These are phyloP conservation scores for Lactarius trivialis DNA, from an alignment of 768 basidiomycete genomes.

Conservation along the genomic window DNA sequence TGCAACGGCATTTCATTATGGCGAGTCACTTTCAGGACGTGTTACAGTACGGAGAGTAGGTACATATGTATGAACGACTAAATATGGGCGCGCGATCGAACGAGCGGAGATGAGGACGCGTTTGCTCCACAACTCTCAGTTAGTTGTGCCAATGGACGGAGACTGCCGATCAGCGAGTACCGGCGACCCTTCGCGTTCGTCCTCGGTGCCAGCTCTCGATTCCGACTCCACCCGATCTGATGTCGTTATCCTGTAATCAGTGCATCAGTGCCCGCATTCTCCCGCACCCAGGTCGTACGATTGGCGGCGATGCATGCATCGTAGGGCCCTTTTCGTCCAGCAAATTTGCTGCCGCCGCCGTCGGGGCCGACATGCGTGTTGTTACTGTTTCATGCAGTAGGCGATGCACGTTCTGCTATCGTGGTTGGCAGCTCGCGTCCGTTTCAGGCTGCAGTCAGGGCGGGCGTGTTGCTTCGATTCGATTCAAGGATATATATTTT, in stretches of 20 bases:
- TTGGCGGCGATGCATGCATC: not conserved
- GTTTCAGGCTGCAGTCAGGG: not conserved
- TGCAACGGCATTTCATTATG: not conserved
- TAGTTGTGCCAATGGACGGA: not conserved
- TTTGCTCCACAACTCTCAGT: not conserved
- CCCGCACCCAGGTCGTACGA: not conserved
- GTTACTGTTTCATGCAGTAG: not conserved
- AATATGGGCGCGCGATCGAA: not conserved
- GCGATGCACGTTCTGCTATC: not conserved
- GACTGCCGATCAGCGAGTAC: not conserved
- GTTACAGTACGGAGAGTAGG: too few relatives aligned
- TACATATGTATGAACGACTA: not conserved
- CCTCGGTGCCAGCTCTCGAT: not conserved
- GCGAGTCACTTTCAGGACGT: not conserved
- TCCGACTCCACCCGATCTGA: not conserved
- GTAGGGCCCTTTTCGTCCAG: too few relatives aligned
- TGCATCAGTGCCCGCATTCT: not conserved
- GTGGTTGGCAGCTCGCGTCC: not conserved
- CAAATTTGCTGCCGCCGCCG: not conserved
- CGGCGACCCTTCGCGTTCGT: not conserved
- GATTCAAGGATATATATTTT: not conserved
- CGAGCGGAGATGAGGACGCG: not conserved
- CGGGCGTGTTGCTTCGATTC: not conserved
- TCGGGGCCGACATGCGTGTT: not conserved
- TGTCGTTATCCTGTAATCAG: not conserved